These are phyloP conservation scores for Pseudocercospora musae DNA, from an alignment of 2,329 filamentous ascomycete species.

Conservation along the genomic window DNA sequence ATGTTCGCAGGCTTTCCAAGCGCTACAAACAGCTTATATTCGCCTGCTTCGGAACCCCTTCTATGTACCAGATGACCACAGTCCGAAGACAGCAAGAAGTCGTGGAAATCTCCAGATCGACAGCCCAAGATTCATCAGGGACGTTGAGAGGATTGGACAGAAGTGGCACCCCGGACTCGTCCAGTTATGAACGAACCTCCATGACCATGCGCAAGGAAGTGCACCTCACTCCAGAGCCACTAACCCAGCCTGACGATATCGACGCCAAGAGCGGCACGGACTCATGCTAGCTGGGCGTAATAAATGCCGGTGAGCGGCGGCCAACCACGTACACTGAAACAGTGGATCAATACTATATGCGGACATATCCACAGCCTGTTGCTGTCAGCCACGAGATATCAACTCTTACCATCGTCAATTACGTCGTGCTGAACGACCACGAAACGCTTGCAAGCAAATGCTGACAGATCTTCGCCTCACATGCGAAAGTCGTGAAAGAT, in stretches of 20 bases:
- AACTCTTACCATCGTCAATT: too few relatives aligned
- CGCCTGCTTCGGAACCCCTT: conserved; percentile 89
- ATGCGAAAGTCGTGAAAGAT: neutral
- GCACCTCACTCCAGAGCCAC: neutral
- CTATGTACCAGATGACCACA: conserved; percentile 82
- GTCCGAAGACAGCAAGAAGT: conserved; percentile 53
- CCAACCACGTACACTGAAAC: too few relatives aligned
- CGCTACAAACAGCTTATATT: conserved; percentile 90
- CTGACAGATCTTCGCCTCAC: neutral
- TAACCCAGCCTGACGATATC: neutral
- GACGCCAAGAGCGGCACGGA: neutral
- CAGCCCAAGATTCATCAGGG: conserved; percentile 73
- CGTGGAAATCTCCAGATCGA: conserved; percentile 64
- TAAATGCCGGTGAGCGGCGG: neutral
- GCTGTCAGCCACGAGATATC: neutral
- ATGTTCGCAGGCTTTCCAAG: too few relatives aligned
- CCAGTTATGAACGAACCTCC: neutral
- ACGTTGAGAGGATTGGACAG: conserved; percentile 83
- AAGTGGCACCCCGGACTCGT: conserved; percentile 68
- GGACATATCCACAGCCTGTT: neutral
- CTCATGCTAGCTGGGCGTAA: neutral
- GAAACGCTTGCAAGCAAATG: neutral
- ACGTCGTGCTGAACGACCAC: neutral
- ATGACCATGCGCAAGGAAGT: neutral
- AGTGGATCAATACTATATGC: too few relatives aligned